Base-by-base conservation (phyloP, 257 asterid species). In the Capsicum baccatum region DNA sequence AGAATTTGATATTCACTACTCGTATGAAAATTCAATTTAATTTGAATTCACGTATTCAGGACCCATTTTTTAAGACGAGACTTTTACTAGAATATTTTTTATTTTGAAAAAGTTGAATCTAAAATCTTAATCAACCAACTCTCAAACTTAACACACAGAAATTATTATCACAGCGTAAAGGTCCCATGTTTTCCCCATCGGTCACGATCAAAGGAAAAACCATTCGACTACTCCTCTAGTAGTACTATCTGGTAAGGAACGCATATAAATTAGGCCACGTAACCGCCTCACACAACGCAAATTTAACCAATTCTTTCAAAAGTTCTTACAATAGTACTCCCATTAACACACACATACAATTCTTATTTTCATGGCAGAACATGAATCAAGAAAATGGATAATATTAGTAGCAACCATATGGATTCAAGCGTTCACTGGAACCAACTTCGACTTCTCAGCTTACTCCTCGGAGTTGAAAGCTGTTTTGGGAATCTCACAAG, bases 381-480 rank as follows among this genome's bases (percentile, higher is more conserved):
- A 93, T 37, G 76, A 68, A 55, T 91, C 98, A 2, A 89, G 93
- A 79, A 95, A 95, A 82, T 95, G 99, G 99, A 90, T 91, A 93
- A 91, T 94, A 57, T 91, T 95, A 11, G 90, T 93, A 13, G 98
- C 98, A 8, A 91, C 95, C 15, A 90, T 93, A 14, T 95, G 97
- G 97, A 91, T 95, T 85, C 99, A 95, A 91, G 98, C 99, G 4
- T 95, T 93, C 83, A 95, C 97, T 10, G 98, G 98, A 2, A 94
- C 98, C 8, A 94, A 95, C 79, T 94, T 95, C 86, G 97, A 95
- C 78, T 94, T 95, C 89, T 93, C 99, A 5, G 97, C 95, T 8
- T 95, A 95, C 89, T 95, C 99, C 42, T 90, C 97, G 89, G 91
- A 89, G 83, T 42, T 95, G 90, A 95, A 95, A 90, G 63, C 85